A percentile compares a stretch with the other conserved stretches of the same genome.
Conservation (phyloP, 441 rosid genomes). For the Eutrema salsugineum region DNA sequence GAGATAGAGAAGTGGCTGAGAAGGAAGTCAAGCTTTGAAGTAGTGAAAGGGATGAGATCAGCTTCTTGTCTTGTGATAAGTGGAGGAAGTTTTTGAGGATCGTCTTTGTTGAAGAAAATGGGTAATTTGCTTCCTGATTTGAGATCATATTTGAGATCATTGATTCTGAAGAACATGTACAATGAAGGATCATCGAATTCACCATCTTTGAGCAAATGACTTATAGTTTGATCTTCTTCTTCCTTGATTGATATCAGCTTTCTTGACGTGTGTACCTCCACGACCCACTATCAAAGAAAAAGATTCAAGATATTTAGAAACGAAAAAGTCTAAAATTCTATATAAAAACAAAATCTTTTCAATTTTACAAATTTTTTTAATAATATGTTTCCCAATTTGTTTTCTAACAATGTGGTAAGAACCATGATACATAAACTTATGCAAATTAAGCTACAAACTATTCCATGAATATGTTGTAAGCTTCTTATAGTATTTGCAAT, state of each 20-base stretch:
- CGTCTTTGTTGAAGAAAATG: conserved; percentile 41
- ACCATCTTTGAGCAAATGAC: conserved; percentile 24
- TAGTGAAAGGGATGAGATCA: conserved; percentile 61
- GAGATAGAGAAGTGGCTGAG: conserved; percentile 57
- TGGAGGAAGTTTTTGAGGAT: conserved; percentile 44
- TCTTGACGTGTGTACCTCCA: conserved; percentile 30
- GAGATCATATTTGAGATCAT: conserved; percentile 49
- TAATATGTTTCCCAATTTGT: neutral
- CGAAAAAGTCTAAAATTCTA: neutral
- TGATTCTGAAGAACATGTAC: conserved; percentile 49
- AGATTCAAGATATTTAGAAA: neutral
- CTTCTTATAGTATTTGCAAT: neutral
- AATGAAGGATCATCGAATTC: conserved; percentile 41
- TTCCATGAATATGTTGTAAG: neutral
- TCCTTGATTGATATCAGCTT: conserved; percentile 21
- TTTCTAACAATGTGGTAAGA: conserved; percentile 2
- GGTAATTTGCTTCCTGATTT: conserved; percentile 42
- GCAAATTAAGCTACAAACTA: neutral
- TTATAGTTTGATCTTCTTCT: conserved; percentile 2
- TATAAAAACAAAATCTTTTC: neutral
- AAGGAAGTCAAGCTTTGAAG: conserved; percentile 42
- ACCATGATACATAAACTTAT: conserved; percentile 3
- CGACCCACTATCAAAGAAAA: conserved; percentile 13
- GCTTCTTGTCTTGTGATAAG: conserved; percentile 63
- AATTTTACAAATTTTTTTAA: neutral